Percentiles rank a stretch among this genome's conserved stretches.
phyloP scores from a whole-genome alignment of 2,329 filamentous ascomycete species.

The Fusarium annulatum region DNA sequence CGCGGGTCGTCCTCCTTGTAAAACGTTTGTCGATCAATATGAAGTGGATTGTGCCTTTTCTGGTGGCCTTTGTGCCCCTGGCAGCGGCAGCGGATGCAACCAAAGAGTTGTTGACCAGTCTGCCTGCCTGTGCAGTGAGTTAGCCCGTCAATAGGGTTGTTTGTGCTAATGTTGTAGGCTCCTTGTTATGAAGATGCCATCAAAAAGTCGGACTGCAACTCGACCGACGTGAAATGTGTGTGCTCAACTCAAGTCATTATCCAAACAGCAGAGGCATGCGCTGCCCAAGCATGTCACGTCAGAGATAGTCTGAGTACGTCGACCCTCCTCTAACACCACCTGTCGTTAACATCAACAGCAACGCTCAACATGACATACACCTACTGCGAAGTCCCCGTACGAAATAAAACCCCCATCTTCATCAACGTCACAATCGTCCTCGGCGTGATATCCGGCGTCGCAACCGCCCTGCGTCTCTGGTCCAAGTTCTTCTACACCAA shows the following conservation, averaged over 20 bases:
- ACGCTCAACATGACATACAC: conserved; percentile 29
- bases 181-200: conserved; percentile 16
- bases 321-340: accelerated
- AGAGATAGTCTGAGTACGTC: conserved; percentile 21
- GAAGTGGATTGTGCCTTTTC: conserved; percentile 40
- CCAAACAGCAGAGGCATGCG: conserved; percentile 26
- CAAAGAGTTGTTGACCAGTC: conserved; percentile 21
- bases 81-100: conserved; percentile 21
- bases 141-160: accelerated
- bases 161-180: conserved; percentile 20
- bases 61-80: conserved; percentile 34
- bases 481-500: conserved; percentile 44
- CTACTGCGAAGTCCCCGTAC: conserved; percentile 23
- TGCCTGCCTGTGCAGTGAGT: conserved; percentile 39
- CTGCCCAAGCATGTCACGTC: neutral
- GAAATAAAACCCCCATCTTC: conserved; percentile 28
- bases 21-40: conserved; percentile 32
- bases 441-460: conserved; percentile 49
- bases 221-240: conserved; percentile 39
- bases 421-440: conserved; percentile 29
- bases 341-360: neutral
- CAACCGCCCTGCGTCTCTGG: conserved; percentile 50
- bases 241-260: conserved; percentile 34
- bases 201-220: conserved; percentile 22
- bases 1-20: conserved; percentile 8